Conservation (phyloP, 1,284 basidiomycete species). For the Ganoderma leucocontextum region DNA sequence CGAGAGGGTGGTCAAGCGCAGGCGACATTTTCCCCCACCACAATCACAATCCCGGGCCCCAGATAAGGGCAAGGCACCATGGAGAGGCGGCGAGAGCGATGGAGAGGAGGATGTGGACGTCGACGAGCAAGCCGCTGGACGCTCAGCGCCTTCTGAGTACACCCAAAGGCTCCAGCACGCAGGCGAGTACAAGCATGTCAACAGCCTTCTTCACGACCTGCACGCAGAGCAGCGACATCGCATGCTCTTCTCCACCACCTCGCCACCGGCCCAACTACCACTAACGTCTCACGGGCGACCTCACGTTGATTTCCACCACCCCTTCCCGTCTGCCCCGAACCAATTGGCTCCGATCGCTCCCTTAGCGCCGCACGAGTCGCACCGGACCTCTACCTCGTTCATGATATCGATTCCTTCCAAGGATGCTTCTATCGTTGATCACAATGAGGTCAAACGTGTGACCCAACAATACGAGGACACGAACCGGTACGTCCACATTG, state of each 20-base stretch:
- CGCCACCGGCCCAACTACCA: constrained; percentile 18
- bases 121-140: constrained; percentile 32
- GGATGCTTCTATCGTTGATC: constrained; percentile 23
- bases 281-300: constrained; percentile 1
- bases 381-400: constrained; percentile 18
- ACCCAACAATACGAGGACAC: constrained; percentile 67
- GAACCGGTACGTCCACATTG: constrained; percentile 58
- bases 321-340: constrained; percentile 7
- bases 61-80: constrained; percentile 12
- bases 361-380: background rate
- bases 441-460: constrained; percentile 53
- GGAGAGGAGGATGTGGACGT: constrained; percentile 45
- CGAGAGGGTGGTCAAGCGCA: constrained; percentile 45
- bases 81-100: constrained; percentile 28
- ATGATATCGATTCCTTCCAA: constrained; percentile 24
- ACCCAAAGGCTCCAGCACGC: constrained; percentile 37
- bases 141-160: constrained; percentile 35
- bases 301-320: background rate
- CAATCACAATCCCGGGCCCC: constrained; percentile 7
- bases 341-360: constrained; percentile 2
- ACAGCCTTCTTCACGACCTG: constrained; percentile 70
- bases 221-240: constrained; percentile 73
- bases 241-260: constrained; percentile 50
- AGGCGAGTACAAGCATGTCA: constrained; percentile 61
- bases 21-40: constrained; percentile 41